A percentile compares a stretch with the other conserved stretches of the same genome.
phyloP scores from a whole-genome alignment of 805 yeast genomes.

The Dipodascus geniculatus region DNA sequence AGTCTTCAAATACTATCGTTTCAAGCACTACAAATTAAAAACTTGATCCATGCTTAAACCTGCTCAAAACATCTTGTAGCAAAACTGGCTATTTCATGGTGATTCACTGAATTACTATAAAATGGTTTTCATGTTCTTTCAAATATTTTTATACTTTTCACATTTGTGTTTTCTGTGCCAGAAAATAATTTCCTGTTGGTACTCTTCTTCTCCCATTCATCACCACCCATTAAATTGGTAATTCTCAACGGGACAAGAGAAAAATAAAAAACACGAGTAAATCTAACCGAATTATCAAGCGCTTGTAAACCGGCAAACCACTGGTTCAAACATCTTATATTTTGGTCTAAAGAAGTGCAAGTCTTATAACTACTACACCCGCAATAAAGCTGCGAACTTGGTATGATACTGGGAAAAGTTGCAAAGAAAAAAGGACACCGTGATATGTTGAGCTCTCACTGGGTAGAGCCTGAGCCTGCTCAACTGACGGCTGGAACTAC shows the following conservation, averaged over 20 bases:
- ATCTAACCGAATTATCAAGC: not conserved
- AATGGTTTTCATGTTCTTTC: not conserved
- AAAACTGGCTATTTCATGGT: too few relatives aligned
- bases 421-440: not conserved
- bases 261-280: not conserved
- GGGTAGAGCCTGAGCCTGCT: slow-evolving; percentile 48
- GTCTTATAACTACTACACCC: not conserved
- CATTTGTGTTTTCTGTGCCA: not conserved
- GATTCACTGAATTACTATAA: not conserved
- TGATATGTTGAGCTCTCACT: slow-evolving; percentile 12
- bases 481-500: slow-evolving; percentile 49
- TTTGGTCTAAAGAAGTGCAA: not conserved
- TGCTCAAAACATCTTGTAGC: too few relatives aligned
- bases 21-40: too few relatives aligned
- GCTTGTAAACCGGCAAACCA: too few relatives aligned
- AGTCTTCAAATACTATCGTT: too few relatives aligned
- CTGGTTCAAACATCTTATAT: too few relatives aligned
- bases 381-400: not conserved
- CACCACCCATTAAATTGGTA: not conserved
- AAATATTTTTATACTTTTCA: too few relatives aligned
- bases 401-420: not conserved
- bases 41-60: too few relatives aligned
- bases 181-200: not conserved
- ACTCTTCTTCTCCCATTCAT: not conserved
- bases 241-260: not conserved